Conservation (phyloP, 345 rosid species). For the Durio zibethinus region DNA sequence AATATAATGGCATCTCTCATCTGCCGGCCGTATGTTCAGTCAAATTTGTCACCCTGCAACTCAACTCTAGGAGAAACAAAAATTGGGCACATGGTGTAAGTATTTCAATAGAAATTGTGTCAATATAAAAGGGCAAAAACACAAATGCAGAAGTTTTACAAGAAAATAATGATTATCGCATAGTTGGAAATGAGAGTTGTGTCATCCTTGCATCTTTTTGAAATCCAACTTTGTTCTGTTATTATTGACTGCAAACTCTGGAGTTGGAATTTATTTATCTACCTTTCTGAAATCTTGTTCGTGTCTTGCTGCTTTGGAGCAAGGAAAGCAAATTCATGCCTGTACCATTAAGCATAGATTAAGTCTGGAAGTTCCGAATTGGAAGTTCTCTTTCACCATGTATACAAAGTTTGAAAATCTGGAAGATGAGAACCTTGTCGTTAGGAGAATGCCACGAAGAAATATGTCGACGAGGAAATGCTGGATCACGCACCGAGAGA, state of each 20-base stretch:
- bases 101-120: no score
- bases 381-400: slow-evolving; percentile 43
- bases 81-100: no score
- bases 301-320: slow-evolving; percentile 40
- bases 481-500: slow-evolving; percentile 41
- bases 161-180: no score
- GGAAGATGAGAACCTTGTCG: slow-evolving; percentile 43
- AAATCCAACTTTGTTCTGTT: no score
- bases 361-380: slow-evolving; percentile 39
- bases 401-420: slow-evolving; percentile 44
- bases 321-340: slow-evolving; percentile 70
- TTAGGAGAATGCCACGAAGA: slow-evolving; percentile 37
- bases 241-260: no score
- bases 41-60: no score
- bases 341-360: slow-evolving; percentile 46
- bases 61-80: no score
- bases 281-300: slow-evolving; percentile 54
- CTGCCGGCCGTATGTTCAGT: background rate
- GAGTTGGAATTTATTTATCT: no score
- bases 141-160: no score
- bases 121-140: no score
- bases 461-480: slow-evolving; percentile 61
- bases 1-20: background rate
- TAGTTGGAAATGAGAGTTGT: no score
- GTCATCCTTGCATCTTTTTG: no score